Evolutionary conservation across 805 yeast species (phyloP).

Genomic region (Candida orba): DNA sequence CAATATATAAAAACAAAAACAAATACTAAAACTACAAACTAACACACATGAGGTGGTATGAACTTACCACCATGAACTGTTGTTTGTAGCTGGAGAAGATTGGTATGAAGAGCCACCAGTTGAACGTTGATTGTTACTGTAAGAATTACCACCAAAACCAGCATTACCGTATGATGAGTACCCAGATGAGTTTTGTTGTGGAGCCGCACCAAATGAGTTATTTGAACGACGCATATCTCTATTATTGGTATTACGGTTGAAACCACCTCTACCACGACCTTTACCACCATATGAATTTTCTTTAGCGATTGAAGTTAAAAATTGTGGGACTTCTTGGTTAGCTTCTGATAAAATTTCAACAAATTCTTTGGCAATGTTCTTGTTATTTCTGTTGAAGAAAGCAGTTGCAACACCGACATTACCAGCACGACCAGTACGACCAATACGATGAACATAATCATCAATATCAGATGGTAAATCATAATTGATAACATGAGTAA

Average conservation of each 20-base stretch:
- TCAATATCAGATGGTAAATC: constrained; percentile 96
- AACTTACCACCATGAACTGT: constrained; percentile 7
- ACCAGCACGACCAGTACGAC: constrained; percentile 99
- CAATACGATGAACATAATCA: constrained; percentile 98
- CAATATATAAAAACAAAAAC: background rate
- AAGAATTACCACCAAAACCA: constrained; percentile 10
- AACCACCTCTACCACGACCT: constrained; percentile 42
- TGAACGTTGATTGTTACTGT: constrained; percentile 18
- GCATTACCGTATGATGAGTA: constrained; percentile 4
- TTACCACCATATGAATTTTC: constrained; percentile 59
- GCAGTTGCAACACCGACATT: constrained; percentile 98
- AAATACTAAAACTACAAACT: background rate
- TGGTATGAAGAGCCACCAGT: constrained; percentile 16
- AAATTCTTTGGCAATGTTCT: constrained; percentile 80
- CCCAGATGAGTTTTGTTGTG: constrained; percentile 10
- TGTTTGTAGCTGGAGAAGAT: constrained; percentile 12
- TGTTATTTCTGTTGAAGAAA: constrained; percentile 93
- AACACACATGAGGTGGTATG: background rate
- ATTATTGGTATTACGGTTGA: constrained; percentile 35
- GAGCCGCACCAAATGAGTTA: constrained; percentile 8
- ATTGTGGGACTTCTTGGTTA: constrained; percentile 94
- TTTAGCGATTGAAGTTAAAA: constrained; percentile 73
- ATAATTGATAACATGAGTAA: constrained; percentile 90
- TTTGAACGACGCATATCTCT: constrained; percentile 46
- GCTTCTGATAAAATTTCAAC: constrained; percentile 87